Conservation (phyloP, 2,329 filamentous ascomycete species). For the Verticillium longisporum region DNA sequence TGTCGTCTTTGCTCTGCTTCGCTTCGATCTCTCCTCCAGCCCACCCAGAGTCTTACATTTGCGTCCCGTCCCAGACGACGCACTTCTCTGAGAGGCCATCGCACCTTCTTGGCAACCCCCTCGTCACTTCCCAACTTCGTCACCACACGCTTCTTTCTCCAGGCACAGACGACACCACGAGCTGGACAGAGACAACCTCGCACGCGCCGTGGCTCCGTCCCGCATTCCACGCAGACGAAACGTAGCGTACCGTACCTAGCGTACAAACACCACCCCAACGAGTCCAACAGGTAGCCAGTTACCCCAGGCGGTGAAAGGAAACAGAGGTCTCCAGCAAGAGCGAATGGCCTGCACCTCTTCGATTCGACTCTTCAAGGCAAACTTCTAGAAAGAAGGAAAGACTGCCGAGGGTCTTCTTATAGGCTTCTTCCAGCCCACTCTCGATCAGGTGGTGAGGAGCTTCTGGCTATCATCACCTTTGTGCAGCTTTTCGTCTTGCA, state of each 20-base stretch:
- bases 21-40: neutral
- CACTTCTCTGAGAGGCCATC: neutral
- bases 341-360: neutral
- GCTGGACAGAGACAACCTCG: constrained; percentile 1
- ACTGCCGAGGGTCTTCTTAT: neutral
- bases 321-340: too few relatives aligned
- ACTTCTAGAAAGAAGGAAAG: neutral
- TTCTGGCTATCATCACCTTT: neutral
- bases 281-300: too few relatives aligned
- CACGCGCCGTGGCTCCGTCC: neutral
- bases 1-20: neutral
- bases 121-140: neutral
- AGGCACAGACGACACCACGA: neutral
- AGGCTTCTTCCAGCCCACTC: neutral
- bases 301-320: neutral
- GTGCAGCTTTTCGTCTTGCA: too few relatives aligned
- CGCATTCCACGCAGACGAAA: neutral
- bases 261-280: neutral
- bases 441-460: neutral
- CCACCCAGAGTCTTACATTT: neutral
- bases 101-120: neutral
- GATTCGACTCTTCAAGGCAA: neutral
- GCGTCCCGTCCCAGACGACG: neutral
- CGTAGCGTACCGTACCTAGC: neutral
- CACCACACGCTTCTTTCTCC: neutral